These are phyloP conservation scores for Leccinum glutinopallens DNA, from an alignment of 1,284 basidiomycete genomes.

Conservation along the genomic window DNA sequence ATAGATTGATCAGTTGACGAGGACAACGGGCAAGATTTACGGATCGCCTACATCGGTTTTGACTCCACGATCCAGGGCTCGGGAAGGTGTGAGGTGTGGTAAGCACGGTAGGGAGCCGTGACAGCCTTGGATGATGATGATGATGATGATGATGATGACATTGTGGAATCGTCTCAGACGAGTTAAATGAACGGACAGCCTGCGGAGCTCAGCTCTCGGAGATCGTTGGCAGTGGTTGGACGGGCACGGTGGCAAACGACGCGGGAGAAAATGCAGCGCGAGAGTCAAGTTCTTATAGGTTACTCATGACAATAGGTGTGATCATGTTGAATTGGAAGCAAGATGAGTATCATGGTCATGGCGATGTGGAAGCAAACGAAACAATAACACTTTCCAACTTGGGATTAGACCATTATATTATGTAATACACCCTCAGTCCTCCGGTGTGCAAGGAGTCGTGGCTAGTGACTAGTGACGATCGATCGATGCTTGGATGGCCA, in stretches of 20 bases:
- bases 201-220: constrained; percentile 24
- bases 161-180: constrained; percentile 31
- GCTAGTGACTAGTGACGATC: too few species aligned
- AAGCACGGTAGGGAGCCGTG: constrained; percentile 16
- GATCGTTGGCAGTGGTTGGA: constrained; percentile 17
- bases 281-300: constrained; percentile 20
- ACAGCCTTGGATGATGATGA: constrained; percentile 13
- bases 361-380: constrained; percentile 5
- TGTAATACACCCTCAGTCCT: not conserved
- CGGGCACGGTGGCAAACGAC: constrained; percentile 8
- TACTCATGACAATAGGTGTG: constrained; percentile 22
- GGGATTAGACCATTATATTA: constrained; percentile 11
- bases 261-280: not conserved
- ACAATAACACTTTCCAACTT: constrained; percentile 25
- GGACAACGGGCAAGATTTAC: not conserved
- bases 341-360: not conserved
- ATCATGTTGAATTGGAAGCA: not conserved
- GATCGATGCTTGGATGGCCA: not conserved
- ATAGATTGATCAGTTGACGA: constrained; percentile 2
- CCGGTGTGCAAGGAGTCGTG: not conserved
- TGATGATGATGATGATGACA: constrained; percentile 12
- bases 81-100: constrained; percentile 17
- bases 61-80: constrained; percentile 33
- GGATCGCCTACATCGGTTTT: constrained; percentile 27
- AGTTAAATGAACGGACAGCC: constrained; percentile 30